phyloP scores from a whole-genome alignment of 2,329 filamentous ascomycete genomes.

The Alternaria arbusti region DNA sequence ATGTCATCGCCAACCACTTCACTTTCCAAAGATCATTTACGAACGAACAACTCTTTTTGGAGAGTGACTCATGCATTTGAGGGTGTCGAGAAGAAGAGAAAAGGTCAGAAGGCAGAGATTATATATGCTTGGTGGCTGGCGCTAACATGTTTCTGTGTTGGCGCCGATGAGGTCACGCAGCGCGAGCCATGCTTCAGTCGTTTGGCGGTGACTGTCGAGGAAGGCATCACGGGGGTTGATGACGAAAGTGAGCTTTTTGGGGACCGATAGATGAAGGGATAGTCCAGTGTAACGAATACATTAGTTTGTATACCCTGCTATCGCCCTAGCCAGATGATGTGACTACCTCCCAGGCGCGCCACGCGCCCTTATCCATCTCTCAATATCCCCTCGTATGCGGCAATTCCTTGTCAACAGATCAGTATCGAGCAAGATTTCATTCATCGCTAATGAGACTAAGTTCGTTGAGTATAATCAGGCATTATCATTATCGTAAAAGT shows the following conservation, averaged over 20 bases:
- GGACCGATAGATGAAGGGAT: neutral
- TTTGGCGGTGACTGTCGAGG: neutral
- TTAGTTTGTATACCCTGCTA: neutral
- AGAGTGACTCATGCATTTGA: neutral
- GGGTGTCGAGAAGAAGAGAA: neutral
- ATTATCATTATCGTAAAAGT: constrained; percentile 9
- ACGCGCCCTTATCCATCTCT: too few relatives aligned
- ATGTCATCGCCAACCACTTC: neutral
- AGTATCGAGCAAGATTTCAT: too few relatives aligned
- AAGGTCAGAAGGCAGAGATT: neutral
- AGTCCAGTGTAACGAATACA: neutral
- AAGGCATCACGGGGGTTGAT: neutral
- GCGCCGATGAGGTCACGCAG: neutral
- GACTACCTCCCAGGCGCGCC: neutral
- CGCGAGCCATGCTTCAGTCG: neutral
- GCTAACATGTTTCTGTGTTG: neutral
- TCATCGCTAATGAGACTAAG: too few relatives aligned
- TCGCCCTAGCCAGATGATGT: neutral
- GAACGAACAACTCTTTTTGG: neutral
- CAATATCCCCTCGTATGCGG: neutral
- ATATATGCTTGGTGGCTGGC: neutral
- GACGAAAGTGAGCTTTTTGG: neutral
- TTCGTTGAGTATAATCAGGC: neutral
- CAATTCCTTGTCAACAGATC: neutral
- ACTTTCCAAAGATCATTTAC: neutral